These are phyloP conservation scores for Daedalea quercina DNA, from an alignment of 768 basidiomycete genomes.

Conservation along the genomic window DNA sequence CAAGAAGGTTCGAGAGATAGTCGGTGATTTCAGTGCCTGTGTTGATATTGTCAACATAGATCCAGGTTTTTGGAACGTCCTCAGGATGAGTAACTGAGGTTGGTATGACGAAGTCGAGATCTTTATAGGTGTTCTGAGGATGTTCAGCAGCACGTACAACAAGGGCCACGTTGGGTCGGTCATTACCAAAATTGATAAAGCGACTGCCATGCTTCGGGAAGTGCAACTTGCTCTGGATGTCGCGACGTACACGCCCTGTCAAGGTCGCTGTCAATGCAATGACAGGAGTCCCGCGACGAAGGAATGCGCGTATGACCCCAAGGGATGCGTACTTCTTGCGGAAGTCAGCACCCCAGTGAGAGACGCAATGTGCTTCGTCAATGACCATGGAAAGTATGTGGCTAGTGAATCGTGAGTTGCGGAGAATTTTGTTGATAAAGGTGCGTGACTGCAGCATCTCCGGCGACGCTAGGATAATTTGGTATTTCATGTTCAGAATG, in stretches of 20 bases:
- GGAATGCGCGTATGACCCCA: constrained; percentile 18
- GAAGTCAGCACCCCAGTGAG: constrained; percentile 24
- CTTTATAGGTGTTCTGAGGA: constrained; percentile 14
- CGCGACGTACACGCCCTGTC: constrained; percentile 9
- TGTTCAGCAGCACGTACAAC: constrained; percentile 20
- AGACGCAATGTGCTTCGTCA: constrained; percentile 26
- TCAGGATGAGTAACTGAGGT: not conserved
- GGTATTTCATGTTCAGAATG: constrained; percentile 13
- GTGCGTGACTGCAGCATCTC: constrained; percentile 22
- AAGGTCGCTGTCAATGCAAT: constrained; percentile 18
- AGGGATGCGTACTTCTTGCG: constrained; percentile 21
- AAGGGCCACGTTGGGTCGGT: constrained; percentile 19
- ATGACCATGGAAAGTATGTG: constrained; percentile 19
- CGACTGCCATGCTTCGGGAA: constrained; percentile 5
- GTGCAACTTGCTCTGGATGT: constrained; percentile 11
- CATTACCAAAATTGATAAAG: constrained; percentile 18
- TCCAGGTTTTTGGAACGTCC: constrained; percentile 21
- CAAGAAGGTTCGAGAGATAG: constrained; percentile 7
- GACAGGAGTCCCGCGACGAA: constrained; percentile 16
- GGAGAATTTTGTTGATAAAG: constrained; percentile 19
- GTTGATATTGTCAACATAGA: constrained; percentile 20
- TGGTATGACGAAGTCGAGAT: constrained; percentile 22
- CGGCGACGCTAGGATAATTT: constrained; percentile 21
- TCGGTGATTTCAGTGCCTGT: constrained; percentile 12
- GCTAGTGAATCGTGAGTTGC: constrained; percentile 13